Percentiles rank a stretch among this genome's conserved stretches.
These are phyloP conservation scores for Gillenia trifoliata DNA, from an alignment of 306 rosid genomes.

Conservation along the genomic window DNA sequence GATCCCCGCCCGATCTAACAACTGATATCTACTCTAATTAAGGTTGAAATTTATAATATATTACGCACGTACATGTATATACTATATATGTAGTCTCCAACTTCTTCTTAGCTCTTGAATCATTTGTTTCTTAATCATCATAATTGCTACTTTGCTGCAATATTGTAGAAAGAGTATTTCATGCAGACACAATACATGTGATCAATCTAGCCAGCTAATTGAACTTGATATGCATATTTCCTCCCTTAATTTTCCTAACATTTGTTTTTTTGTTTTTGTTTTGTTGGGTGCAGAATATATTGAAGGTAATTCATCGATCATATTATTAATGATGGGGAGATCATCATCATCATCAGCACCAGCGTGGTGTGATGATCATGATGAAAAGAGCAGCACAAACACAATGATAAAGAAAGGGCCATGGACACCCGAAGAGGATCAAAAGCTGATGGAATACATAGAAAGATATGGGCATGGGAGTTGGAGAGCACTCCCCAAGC, in stretches of 20 bases:
- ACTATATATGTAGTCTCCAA: too few relatives aligned
- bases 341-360: neutral
- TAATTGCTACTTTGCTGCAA: too few relatives aligned
- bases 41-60: too few relatives aligned
- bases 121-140: too few relatives aligned
- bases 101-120: too few relatives aligned
- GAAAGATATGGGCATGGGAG: slow-evolving; percentile 67
- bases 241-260: neutral
- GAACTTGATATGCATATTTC: too few relatives aligned
- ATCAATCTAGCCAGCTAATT: too few relatives aligned
- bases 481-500: slow-evolving; percentile 75
- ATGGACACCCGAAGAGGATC: slow-evolving; percentile 44
- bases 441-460: slow-evolving; percentile 41
- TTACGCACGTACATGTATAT: too few relatives aligned
- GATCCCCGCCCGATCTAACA: too few relatives aligned
- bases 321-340: slow-evolving; percentile 24
- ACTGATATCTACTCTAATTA: too few relatives aligned
- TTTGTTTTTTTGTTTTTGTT: neutral
- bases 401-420: slow-evolving; percentile 37
- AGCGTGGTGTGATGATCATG: neutral
- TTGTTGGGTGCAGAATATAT: neutral
- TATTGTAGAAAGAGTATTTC: too few relatives aligned
- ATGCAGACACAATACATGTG: too few relatives aligned
- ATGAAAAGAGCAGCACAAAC: slow-evolving; percentile 14
- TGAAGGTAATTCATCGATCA: neutral